phyloP scores from a whole-genome alignment of 2,329 filamentous ascomycete genomes.

The Pseudogymnoascus pannorum region DNA sequence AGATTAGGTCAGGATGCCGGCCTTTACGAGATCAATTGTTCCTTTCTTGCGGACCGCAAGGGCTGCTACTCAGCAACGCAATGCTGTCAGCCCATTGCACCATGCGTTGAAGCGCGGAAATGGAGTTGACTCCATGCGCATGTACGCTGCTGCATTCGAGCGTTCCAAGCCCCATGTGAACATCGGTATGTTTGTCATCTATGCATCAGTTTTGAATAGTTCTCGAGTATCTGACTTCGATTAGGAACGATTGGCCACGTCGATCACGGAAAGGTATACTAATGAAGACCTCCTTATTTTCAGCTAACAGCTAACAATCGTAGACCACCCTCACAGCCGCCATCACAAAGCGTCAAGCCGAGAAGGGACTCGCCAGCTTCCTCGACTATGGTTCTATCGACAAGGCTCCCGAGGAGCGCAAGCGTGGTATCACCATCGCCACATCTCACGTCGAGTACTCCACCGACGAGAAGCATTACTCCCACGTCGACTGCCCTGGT shows the following conservation, averaged over 20 bases:
- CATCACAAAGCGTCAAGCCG: constrained; percentile 96
- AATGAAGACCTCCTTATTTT: not conserved
- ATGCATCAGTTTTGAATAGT: constrained; percentile 2
- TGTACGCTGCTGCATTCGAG: constrained; percentile 64
- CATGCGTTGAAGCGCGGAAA: constrained; percentile 56
- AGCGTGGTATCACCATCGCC: constrained; percentile 99
- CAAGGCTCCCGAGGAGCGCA: constrained; percentile 98
- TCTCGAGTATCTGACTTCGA: constrained; percentile 13
- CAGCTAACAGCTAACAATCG: constrained; percentile 19
- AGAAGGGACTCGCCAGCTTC: constrained; percentile 89
- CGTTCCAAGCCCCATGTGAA: constrained; percentile 96
- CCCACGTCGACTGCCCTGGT: constrained; percentile 98
- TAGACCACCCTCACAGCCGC: constrained; percentile 97
- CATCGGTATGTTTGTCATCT: constrained; percentile 58
- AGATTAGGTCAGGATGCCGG: constrained; percentile 58
- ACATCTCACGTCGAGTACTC: constrained; percentile 98
- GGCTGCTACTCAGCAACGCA: constrained; percentile 61
- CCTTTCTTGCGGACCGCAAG: constrained; percentile 79
- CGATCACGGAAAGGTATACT: constrained; percentile 90
- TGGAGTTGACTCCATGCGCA: constrained; percentile 55
- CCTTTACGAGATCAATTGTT: constrained; percentile 68
- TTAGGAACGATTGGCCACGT: constrained; percentile 95
- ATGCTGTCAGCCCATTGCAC: constrained; percentile 69
- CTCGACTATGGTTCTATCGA: constrained; percentile 97
- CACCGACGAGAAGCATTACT: constrained; percentile 91